Base-by-base conservation (phyloP, 75 land plant genomes). In the Sequoiadendron giganteum region DNA sequence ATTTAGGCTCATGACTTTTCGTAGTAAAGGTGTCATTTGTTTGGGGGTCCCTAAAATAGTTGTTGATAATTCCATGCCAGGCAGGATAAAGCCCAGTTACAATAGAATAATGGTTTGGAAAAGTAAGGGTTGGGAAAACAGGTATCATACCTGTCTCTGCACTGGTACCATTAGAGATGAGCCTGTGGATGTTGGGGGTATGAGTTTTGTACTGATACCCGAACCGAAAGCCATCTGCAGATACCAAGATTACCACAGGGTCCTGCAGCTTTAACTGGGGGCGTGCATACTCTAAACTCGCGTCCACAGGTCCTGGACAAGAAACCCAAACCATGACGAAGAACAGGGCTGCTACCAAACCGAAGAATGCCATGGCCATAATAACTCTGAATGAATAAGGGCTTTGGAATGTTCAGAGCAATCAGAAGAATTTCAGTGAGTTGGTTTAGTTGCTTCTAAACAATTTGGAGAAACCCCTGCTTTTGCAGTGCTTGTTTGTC, bases 41-140 rank as follows among this genome's bases (percentile, higher is more conserved):
- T 13, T 43, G 7, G 0, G 97, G 96, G 76, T 98, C 99, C 30
- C 68, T 77, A 87, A 98, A 98, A 28, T 90, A 68, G 90, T 98
- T 97, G 85, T 93, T 92, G 83, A 98, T 92, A 18, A 98, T 95
- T 13, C 99, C 99, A 88, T 98, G 99, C 91, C 92, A 89, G 7
- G 96, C 90, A 13, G 99, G 99, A 84, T 96, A 97, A 56, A 97
- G 94, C 48, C 99, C 99, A n/a, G 99, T 98, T 55, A 86, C 99
- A 32, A 98, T 98, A 61, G 99, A 95, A 92, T 98, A 98, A 84
- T 98, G 99, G 56, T 98, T 98, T 38, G 99, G 99, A 84, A 98
- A 98, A 36, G 99, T 98, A 15, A 97, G 89, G 11, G 94, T 94
- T 48, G 99, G 99, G 89, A 95, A 98, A 40, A 98, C 99, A 3